A percentile compares a stretch with the other conserved stretches of the same genome.
These are phyloP conservation scores for Phytophthora foliorum DNA, from an alignment of 352 stramenopile species.

Conservation along the genomic window DNA sequence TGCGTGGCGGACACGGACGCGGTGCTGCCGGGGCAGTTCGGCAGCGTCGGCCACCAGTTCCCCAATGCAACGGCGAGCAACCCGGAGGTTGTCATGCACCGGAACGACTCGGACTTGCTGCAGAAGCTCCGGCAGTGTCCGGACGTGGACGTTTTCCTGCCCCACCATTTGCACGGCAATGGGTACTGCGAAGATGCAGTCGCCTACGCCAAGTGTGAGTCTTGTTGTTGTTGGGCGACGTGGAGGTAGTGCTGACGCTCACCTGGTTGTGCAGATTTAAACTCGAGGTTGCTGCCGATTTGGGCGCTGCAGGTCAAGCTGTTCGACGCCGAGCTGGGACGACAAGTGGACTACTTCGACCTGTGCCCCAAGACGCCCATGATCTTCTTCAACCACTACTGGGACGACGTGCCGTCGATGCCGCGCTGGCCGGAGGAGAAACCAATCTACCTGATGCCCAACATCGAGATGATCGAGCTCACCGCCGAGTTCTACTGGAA, in stretches of 20 bases:
- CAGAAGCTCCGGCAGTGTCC: slow-evolving; percentile 60
- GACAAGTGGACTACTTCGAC: slow-evolving; percentile 57
- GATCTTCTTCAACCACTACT: slow-evolving; percentile 74
- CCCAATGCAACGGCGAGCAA: slow-evolving; percentile 16
- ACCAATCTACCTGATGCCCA: slow-evolving; percentile 59
- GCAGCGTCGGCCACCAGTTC: slow-evolving; percentile 21
- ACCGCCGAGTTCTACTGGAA: slow-evolving; percentile 44
- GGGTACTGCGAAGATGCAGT: slow-evolving; percentile 81
- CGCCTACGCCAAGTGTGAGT: slow-evolving; percentile 71
- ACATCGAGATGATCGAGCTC: slow-evolving; percentile 72
- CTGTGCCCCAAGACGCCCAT: slow-evolving; percentile 58
- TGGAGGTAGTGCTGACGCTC: slow-evolving; percentile 1
- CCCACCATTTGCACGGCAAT: slow-evolving; percentile 54
- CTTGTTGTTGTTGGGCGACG: slow-evolving; percentile 4
- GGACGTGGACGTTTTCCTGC: slow-evolving; percentile 71
- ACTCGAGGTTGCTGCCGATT: slow-evolving; percentile 50
- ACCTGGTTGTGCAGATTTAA: slow-evolving; percentile 35
- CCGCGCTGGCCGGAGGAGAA: slow-evolving; percentile 48
- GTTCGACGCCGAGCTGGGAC: slow-evolving; percentile 32
- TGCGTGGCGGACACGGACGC: slow-evolving; percentile 44
- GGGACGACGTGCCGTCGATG: slow-evolving; percentile 39
- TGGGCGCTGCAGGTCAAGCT: slow-evolving; percentile 58
- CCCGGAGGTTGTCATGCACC: slow-evolving; percentile 31
- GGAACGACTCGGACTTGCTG: slow-evolving; percentile 50
- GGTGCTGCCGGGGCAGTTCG: slow-evolving; percentile 46